Evolutionary conservation across 2,329 filamentous ascomycete species (phyloP), one percentile per base, ranked within the genome.

Genomic region (Paramyrothecium roridum): DNA sequence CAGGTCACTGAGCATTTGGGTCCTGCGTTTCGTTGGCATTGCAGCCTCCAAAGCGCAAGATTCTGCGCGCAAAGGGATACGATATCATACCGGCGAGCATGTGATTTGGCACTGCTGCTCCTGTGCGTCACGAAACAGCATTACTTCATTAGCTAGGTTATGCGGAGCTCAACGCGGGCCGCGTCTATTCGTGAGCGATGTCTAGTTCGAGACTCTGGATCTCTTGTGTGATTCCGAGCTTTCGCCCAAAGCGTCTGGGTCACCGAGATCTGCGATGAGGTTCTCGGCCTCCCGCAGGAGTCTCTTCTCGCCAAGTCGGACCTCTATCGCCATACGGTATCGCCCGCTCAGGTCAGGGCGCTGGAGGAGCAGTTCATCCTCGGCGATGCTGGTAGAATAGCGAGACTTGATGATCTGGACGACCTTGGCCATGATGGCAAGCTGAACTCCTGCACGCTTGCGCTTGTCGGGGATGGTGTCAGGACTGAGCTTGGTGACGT

Each of bases 221-320:
- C 52, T 46, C 55, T 56, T 53, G 46, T 47, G 13, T 52, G 48
- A 47, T 40, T 57, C 45, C 19, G 23, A 46, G 43, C 23, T 52
- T 52, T 43, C 37, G 37, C 37, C 37, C 13, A 43, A 19, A 43
- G 37, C 7, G 16, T 43, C 37, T 13, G 12, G n/a, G 37, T 43
- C 37, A 13, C 37, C 37, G 37, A 13, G 37, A 13, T 43, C 37
- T 13, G 37, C 37, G 20, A 48, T 8, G 21, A 37, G n/a, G 20
- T 51, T 61, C 56, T 81, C 76, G 1, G 85, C 76, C 63, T 84
- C 78, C 54, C 77, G 71, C 22, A 92, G 66, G 7, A 93, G 75
- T 61, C 80, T 78, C 69, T 91, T 91, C 71, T 93, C 90, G 16
- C 89, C 90, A 3, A 86, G 71, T 56, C 90, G 81, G 37, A 92